Base-by-base conservation (phyloP, 2,329 filamentous ascomycete genomes). In the Pestalotiopsis sp. region DNA sequence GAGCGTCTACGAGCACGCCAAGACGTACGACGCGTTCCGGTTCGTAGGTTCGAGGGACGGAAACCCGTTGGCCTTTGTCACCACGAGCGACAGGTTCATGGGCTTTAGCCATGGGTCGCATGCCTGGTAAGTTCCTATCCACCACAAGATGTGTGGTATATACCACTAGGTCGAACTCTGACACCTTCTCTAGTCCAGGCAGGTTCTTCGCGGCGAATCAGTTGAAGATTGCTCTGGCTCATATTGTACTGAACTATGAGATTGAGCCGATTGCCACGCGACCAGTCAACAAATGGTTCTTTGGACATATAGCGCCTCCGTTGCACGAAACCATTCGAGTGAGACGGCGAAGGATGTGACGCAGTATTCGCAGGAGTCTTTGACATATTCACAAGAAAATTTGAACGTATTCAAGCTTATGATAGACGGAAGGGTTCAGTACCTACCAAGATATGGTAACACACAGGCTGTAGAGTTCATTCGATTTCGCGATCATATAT, bases 151-250 rank as follows among this genome's bases (percentile, higher is more conserved):
- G 13, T 60, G 26, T n/a, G 9, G 10, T 4, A 14, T 13, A 7
- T 52, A 40, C 17, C 4, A 24, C 6, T 3, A 3, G 10, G 38
- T 61, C n/a, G 11, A 35, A 10, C 1, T 14, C 24, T 60, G 17
- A 60, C 17, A 1, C 10, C 5, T 44, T 26, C 11, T 59, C 55
- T 66, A 78, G 77, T 38, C 78, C 79, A 1, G 79, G 79, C 2
- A 72, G 79, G 11, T 81, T 81, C 75, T 81, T 81, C 64, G 78
- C 79, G n/a, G 71, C 78, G 4, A 77, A 79, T 63, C 78, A 81
- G 70, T 72, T 81, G 39, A 81, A 81, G 72, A 75, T 80, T 44
- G 71, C 77, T 13, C 66, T 80, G 30, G 75, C 74, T 1, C 75
- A 78, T 64, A 78, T 80, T 20, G 74, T 76, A 4, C 38, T 75